Base-by-base conservation (phyloP, 75 land plant genomes). In the Isoetes taiwanensis region DNA sequence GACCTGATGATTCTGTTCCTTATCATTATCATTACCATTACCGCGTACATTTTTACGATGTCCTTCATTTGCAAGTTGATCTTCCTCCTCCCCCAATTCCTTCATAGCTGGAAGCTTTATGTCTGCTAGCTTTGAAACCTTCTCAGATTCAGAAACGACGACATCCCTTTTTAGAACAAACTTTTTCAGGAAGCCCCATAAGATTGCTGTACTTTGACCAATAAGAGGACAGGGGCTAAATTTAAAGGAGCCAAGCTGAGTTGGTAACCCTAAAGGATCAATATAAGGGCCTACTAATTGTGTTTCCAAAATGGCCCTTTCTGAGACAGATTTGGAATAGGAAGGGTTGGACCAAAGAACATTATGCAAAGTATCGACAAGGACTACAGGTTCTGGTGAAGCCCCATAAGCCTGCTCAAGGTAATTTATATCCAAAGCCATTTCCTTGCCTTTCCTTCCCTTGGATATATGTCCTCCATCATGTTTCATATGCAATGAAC, bases 131-230 rank as follows among this genome's bases (percentile, higher is more conserved):
- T n/a, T 11, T 12, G 19, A 28, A 6, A 12, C 16, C 1, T 16
- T 56, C 40, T 1, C 25, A 28, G 30, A 9, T 16, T 12, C 11
- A 17, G 1, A 23, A 26, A 56, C 1, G 16, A 14, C 30, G 25
- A 16, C 19, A 9, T 29, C 73, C 16, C 25, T 52, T 1, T 52
- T 56, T 16, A 53, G 16, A 6, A 32, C 30, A 40, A 60, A 68
- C 5, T 73, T 73, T 30, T 68, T 62, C 40, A 62, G 27, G n/a
- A 73, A 74, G 26, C 68, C 75, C 76, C 76, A 74, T 6, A 74
- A 56, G 2, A 64, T 20, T 11, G 68, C 64, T 17, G 28, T 58
- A 26, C 41, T 48, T 30, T 58, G 30, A 0, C n/a, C 21, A 1
- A 42, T 58, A 1, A 19, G 41, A 27, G 35, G 29, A 1, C 48